phyloP scores from a whole-genome alignment of 805 yeast genomes.

The Candida alai region DNA sequence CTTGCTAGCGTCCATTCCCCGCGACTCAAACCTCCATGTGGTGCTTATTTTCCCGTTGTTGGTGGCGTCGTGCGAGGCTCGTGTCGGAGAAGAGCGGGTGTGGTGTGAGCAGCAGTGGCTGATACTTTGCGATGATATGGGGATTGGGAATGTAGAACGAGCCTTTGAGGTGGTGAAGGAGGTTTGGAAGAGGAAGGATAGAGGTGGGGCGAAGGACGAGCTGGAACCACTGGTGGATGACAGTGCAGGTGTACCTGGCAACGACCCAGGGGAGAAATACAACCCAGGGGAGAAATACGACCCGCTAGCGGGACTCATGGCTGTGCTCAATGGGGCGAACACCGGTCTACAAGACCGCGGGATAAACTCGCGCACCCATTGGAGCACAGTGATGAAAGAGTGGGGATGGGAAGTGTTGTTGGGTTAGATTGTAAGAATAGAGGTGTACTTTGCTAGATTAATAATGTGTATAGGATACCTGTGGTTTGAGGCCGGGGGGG shows the following conservation, averaged over 20 bases:
- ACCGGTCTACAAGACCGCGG: conserved; percentile 16
- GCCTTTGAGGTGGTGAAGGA: conserved; percentile 68
- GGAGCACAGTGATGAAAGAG: conserved; percentile 69
- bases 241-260: conserved; percentile 5
- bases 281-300: conserved; percentile 19
- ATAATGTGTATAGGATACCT: not conserved
- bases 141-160: conserved; percentile 65
- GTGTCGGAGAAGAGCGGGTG: conserved; percentile 52
- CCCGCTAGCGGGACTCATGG: conserved; percentile 39
- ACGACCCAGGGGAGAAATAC: conserved; percentile 14
- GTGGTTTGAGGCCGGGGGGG: too few species aligned
- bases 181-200: conserved; percentile 65
- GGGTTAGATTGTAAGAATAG: conserved; percentile 37
- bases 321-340: conserved; percentile 29
- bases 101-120: conserved; percentile 63
- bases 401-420: conserved; percentile 74
- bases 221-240: not conserved
- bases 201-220: conserved; percentile 20
- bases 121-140: conserved; percentile 46
- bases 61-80: conserved; percentile 64
- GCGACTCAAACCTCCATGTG: conserved; percentile 50
- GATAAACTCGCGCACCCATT: conserved; percentile 52
- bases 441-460: too few species aligned
- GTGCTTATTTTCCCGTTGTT: conserved; percentile 64
- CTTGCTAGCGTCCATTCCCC: conserved; percentile 60